Percentiles rank a stretch among this genome's conserved stretches.
Conservation (phyloP, 371 early-diverging fungal genomes). For the Coemansia sp. region DNA sequence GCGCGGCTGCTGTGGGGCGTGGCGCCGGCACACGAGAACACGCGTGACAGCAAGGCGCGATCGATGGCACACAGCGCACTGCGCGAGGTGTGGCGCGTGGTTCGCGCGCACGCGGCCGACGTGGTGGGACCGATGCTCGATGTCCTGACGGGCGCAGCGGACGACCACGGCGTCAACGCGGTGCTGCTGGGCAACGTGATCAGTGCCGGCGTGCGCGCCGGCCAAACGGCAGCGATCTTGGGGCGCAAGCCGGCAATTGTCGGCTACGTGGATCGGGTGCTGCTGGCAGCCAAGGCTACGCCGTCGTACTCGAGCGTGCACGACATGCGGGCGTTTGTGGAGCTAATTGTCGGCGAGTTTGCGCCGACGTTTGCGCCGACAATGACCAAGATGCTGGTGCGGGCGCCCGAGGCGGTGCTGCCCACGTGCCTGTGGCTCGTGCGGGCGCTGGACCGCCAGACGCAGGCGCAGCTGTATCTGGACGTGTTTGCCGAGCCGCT, state of each 20-base stretch:
- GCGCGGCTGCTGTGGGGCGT: slow-evolving; percentile 47
- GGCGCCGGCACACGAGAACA: slow-evolving; percentile 11
- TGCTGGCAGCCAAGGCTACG: slow-evolving; percentile 37
- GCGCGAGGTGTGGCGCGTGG: slow-evolving; percentile 44
- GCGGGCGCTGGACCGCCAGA: slow-evolving; percentile 55
- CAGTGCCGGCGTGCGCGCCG: slow-evolving; percentile 20
- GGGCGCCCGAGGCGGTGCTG: slow-evolving; percentile 85
- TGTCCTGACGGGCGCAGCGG: slow-evolving; percentile 16
- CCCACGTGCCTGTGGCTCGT: slow-evolving; percentile 44
- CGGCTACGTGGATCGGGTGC: slow-evolving; percentile 34
- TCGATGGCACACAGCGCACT: slow-evolving; percentile 41
- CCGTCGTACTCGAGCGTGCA: slow-evolving; percentile 40
- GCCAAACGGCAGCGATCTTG: neutral
- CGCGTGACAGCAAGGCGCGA: slow-evolving; percentile 7
- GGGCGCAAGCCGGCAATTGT: slow-evolving; percentile 21
- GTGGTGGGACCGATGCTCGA: slow-evolving; percentile 33
- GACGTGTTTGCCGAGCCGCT: slow-evolving; percentile 62
- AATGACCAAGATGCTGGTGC: slow-evolving; percentile 73
- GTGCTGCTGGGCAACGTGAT: slow-evolving; percentile 48
- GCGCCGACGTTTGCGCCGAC: slow-evolving; percentile 33
- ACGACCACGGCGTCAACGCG: slow-evolving; percentile 9
- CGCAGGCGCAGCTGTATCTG: slow-evolving; percentile 56
- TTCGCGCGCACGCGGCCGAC: slow-evolving; percentile 25
- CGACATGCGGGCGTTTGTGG: slow-evolving; percentile 41
- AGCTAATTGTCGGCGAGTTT: slow-evolving; percentile 31